Base-by-base conservation (phyloP, 768 basidiomycete genomes). In the Phylloporus arenicola region DNA sequence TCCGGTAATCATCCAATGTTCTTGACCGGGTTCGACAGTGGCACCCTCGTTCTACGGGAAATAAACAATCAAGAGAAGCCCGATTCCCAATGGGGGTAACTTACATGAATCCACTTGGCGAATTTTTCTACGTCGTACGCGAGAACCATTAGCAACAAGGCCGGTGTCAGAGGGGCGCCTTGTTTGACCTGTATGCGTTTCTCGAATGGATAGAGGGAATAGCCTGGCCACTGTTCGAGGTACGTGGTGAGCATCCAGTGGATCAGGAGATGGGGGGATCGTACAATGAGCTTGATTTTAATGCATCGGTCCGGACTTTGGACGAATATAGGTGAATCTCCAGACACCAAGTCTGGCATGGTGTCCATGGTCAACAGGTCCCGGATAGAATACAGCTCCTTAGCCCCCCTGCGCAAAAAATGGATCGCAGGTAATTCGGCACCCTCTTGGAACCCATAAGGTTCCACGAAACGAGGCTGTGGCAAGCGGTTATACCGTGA, bases 161-260 rank as follows among this genome's bases (percentile, higher is more conserved):
- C 57, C 8, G 68, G 58, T 4, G 69, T 68, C 37, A 71, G 59
- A 22, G 53, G 42, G n/a, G 38, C 53, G n/a, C 64, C 66, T 19
- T 60, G 59, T 27, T 68, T 65, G 17, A 72, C 69, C 19, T 57
- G 55, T 45, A 76, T 53, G 6, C 72, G 70, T 54, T 70, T 73
- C 57, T 72, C 65, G 27, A 68, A 63, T 0, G 71, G 65, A 42
- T 68, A 57, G n/a, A 53, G 44, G 19, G 64, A 63, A 60, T 78
- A 78, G 1, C 78, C 77, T 6, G 78, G 76, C 78, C 77, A 79
- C 77, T 78, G 49, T 43, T 44, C 14, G 20, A 14, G 19, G 6
- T 4, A 7, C 11, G 6, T 16, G 34, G 51, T 55, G 30, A 56
- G 57, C 30, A 25, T 19, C 4, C 40, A 24, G 4, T 29, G 6